Conservation (phyloP, 352 stramenopile species). For the Phytophthora ramorum region DNA sequence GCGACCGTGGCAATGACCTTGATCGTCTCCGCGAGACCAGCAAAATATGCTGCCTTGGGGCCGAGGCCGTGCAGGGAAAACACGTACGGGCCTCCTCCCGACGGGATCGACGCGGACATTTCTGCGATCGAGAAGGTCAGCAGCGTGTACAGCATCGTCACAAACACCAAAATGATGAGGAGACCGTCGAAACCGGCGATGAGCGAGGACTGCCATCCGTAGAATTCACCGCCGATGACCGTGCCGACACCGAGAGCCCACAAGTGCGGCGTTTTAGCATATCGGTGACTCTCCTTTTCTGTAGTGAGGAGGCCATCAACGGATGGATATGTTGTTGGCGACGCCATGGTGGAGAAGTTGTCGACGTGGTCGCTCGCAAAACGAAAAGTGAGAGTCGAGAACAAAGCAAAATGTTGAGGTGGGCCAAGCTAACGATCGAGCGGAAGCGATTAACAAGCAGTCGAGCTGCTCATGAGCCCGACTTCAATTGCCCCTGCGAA, state of each 20-base stretch:
- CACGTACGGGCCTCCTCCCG: constrained; percentile 71
- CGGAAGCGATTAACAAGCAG: constrained; percentile 7
- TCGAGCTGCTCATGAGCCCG: not conserved
- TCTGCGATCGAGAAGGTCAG: constrained; percentile 80
- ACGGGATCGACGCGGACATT: constrained; percentile 63
- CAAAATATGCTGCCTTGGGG: constrained; percentile 59
- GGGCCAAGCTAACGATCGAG: not conserved
- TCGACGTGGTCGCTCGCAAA: constrained; percentile 6
- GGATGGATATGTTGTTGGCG: constrained; percentile 18
- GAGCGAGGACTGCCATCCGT: constrained; percentile 70
- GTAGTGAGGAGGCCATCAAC: constrained; percentile 18
- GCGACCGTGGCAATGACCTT: constrained; percentile 65
- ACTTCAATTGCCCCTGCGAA: not conserved
- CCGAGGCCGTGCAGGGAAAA: constrained; percentile 73
- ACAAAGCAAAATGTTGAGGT: not conserved
- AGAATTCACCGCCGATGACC: constrained; percentile 75
- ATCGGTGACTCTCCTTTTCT: constrained; percentile 47
- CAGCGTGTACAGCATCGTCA: constrained; percentile 73
- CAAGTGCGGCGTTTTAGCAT: constrained; percentile 63
- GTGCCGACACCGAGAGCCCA: constrained; percentile 73
- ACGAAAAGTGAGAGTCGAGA: constrained; percentile 29
- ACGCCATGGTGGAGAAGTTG: constrained; percentile 14
- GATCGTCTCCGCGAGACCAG: constrained; percentile 66
- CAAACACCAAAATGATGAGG: constrained; percentile 62
- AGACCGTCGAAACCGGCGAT: constrained; percentile 67